Evolutionary conservation across 1,284 basidiomycete species (phyloP).

Genomic region (Ganoderma sp.): DNA sequence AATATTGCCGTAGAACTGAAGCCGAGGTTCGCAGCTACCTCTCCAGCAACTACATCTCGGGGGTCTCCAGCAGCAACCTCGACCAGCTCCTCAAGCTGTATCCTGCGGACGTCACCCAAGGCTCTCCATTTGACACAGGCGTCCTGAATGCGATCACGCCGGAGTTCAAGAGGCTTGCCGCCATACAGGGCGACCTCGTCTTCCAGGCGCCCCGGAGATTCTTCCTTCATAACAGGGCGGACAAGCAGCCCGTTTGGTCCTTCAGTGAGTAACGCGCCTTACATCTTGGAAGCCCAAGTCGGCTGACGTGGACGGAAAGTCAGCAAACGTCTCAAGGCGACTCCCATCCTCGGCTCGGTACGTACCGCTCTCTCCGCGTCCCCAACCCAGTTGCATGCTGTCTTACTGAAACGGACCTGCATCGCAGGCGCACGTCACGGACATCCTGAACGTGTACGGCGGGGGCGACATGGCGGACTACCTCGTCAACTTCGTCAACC

Average conservation of each 20-base stretch:
- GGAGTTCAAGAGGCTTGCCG: slow-evolving; percentile 59
- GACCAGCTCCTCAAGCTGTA: slow-evolving; percentile 37
- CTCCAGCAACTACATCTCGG: slow-evolving; percentile 33
- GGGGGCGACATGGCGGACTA: slow-evolving; percentile 32
- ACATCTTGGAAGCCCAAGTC: too few species aligned
- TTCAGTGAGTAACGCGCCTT: slow-evolving; percentile 32
- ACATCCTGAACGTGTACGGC: slow-evolving; percentile 31
- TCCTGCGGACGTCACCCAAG: slow-evolving; percentile 42
- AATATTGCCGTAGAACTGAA: slow-evolving; percentile 14
- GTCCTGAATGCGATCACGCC: slow-evolving; percentile 50
- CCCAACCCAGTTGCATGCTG: not conserved
- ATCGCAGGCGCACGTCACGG: slow-evolving; percentile 28
- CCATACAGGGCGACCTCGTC: slow-evolving; percentile 56
- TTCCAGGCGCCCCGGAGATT: slow-evolving; percentile 63
- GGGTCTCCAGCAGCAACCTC: slow-evolving; percentile 21
- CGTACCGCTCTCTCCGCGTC: slow-evolving; percentile 26
- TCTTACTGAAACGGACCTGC: too few species aligned
- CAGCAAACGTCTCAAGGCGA: slow-evolving; percentile 1
- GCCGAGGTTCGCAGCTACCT: slow-evolving; percentile 25
- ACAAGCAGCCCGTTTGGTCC: slow-evolving; percentile 40
- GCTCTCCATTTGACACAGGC: slow-evolving; percentile 61
- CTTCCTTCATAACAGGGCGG: slow-evolving; percentile 44
- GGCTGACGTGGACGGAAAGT: not conserved
- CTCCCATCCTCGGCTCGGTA: slow-evolving; percentile 37
- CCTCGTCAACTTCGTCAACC: slow-evolving; percentile 36